Conservation (phyloP, 2,329 filamentous ascomycete genomes). For the Aspergillus brasiliensis region DNA sequence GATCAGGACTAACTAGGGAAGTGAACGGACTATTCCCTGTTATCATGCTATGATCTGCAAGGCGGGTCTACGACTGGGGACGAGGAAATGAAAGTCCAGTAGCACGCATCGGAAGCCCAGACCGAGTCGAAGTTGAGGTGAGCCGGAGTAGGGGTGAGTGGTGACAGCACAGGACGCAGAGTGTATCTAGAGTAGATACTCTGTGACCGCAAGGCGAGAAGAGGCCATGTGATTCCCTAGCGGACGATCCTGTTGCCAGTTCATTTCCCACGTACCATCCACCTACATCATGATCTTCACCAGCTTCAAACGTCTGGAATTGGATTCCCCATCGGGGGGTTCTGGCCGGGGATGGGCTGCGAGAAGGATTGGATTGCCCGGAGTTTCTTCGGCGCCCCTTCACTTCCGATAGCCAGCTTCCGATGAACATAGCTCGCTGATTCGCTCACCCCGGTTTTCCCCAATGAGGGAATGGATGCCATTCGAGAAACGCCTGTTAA, state of each 20-base stretch:
- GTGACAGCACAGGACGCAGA: background rate
- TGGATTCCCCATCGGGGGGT: background rate
- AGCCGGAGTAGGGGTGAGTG: background rate
- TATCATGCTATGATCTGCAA: slow-evolving; percentile 6
- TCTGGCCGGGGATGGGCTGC: background rate
- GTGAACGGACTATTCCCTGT: background rate
- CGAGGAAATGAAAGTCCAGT: background rate
- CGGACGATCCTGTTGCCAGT: background rate
- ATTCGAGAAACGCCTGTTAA: background rate
- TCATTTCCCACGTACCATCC: background rate
- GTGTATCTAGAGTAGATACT: background rate
- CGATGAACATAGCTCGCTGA: background rate
- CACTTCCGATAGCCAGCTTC: background rate
- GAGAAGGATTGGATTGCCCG: background rate
- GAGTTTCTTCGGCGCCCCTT: background rate
- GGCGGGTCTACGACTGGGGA: slow-evolving; percentile 1
- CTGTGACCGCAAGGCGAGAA: background rate
- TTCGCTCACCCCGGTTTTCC: background rate
- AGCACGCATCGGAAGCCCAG: background rate
- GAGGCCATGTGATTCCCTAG: slow-evolving; percentile 2
- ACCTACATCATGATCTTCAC: background rate
- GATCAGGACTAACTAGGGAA: background rate
- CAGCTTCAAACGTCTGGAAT: background rate
- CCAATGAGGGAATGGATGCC: background rate
- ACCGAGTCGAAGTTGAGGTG: background rate